Evolutionary conservation across 2,329 filamentous ascomycete species (phyloP).

Genomic region (Camillea tinctor): DNA sequence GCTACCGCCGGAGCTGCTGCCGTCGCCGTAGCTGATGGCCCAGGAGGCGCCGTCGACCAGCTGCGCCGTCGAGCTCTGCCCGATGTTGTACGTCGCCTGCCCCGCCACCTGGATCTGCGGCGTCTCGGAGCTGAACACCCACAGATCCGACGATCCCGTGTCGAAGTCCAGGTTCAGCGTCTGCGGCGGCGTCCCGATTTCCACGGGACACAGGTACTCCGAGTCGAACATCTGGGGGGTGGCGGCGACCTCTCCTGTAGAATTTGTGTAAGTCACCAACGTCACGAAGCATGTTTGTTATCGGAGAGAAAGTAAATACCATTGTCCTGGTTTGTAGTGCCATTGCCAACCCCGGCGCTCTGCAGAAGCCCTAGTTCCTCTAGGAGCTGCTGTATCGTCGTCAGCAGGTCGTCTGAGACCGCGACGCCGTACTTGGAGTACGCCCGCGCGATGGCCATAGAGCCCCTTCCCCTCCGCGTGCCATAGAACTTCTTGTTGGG

Average conservation of each 20-base stretch:
- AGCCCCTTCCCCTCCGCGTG: constrained; percentile 32
- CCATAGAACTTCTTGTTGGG: constrained; percentile 36
- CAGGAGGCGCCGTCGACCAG: constrained; percentile 38
- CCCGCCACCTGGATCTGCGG: constrained; percentile 34
- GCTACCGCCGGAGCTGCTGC: constrained; percentile 40
- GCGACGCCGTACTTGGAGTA: constrained; percentile 39
- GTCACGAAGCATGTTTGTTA: constrained; percentile 11
- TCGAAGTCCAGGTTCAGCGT: constrained; percentile 45
- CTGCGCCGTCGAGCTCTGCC: constrained; percentile 38
- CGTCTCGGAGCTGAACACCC: constrained; percentile 45
- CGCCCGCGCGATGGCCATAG: constrained; percentile 38
- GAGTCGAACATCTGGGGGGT: constrained; percentile 32
- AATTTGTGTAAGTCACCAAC: constrained; percentile 7
- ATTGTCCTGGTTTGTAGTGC: constrained; percentile 10
- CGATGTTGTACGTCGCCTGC: constrained; percentile 41
- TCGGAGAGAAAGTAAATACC: constrained; percentile 8
- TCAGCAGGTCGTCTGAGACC: constrained; percentile 35
- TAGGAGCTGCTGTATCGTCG: constrained; percentile 34
- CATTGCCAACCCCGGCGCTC: constrained; percentile 14
- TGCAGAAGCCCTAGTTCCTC: constrained; percentile 33
- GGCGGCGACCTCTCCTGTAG: constrained; percentile 30
- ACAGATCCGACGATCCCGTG: constrained; percentile 47
- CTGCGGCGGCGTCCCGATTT: constrained; percentile 41
- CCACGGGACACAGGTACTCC: constrained; percentile 34
- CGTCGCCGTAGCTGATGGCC: constrained; percentile 45